phyloP scores from a whole-genome alignment of 306 rosid genomes.

The Pyrus betulifolia region DNA sequence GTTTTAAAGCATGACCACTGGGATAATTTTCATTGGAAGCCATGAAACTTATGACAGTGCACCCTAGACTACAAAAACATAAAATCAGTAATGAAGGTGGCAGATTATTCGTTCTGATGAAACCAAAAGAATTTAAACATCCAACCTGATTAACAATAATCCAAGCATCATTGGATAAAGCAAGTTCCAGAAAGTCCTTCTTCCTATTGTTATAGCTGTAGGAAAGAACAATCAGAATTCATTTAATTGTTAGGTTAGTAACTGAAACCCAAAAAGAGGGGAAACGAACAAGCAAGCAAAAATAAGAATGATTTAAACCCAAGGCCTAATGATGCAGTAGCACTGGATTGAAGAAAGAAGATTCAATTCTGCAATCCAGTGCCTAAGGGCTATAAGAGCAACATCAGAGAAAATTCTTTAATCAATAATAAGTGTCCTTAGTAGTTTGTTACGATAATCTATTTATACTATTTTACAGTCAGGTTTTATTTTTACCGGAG shows the following conservation, averaged over 20 bases:
- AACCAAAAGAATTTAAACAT: conserved; percentile 12
- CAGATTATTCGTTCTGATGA: neutral
- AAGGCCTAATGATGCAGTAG: neutral
- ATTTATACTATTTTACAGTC: neutral
- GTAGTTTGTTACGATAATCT: neutral
- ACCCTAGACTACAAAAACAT: conserved; percentile 69
- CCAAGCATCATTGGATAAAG: conserved; percentile 59
- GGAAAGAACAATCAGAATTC: conserved; percentile 11
- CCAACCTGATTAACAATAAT: conserved; percentile 65
- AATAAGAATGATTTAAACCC: neutral
- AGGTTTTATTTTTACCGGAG: neutral
- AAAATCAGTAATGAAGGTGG: conserved; percentile 25
- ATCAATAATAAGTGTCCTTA: neutral
- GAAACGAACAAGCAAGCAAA: neutral
- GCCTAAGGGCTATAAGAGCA: neutral
- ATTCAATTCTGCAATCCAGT: neutral
- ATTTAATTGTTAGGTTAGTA: conserved; percentile 7
- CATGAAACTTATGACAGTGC: conserved; percentile 59
- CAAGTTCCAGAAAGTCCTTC: conserved; percentile 69
- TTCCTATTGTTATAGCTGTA: conserved; percentile 86
- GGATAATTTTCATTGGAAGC: conserved; percentile 90
- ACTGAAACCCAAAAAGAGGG: neutral
- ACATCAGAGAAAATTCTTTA: neutral
- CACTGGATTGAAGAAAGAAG: neutral
- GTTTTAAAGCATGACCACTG: conserved; percentile 77